phyloP scores from a whole-genome alignment of 108 stramenopile species.

The Cyclotella sp. region DNA sequence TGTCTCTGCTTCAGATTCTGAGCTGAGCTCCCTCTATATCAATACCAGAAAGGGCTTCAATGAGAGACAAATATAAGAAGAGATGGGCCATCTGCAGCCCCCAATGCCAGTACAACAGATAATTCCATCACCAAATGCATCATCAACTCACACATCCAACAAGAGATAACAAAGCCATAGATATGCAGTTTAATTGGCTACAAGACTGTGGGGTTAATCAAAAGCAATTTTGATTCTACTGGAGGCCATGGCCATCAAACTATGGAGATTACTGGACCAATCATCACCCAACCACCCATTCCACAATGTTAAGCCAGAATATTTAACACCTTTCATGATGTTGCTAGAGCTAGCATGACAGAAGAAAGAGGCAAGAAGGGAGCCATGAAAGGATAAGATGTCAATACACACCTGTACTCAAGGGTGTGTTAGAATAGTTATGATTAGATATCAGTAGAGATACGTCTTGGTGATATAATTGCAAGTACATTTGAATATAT shows the following conservation, averaged over 20 bases:
- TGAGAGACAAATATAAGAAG: constrained; percentile 24
- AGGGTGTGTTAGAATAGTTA: too few relatives aligned
- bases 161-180: constrained; percentile 3
- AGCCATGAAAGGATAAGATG: too few relatives aligned
- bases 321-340: too few relatives aligned
- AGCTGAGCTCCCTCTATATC: neutral
- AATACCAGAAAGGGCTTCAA: constrained; percentile 10
- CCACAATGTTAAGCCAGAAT: too few relatives aligned
- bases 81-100: constrained; percentile 28
- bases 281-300: neutral
- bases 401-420: too few relatives aligned
- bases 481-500: too few relatives aligned
- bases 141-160: constrained; percentile 43
- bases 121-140: constrained; percentile 49
- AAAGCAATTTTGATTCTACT: neutral
- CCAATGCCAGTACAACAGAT: constrained; percentile 34
- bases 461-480: too few relatives aligned
- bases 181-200: neutral
- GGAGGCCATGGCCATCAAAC: neutral
- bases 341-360: too few relatives aligned
- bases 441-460: too few relatives aligned
- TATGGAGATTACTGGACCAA: neutral
- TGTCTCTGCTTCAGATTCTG: constrained; percentile 41
- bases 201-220: neutral
- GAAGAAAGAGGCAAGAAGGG: too few relatives aligned